A percentile compares a stretch with the other conserved stretches of the same genome.
Evolutionary conservation across 2,329 filamentous ascomycete genomes (phyloP).

Genomic region (Epichloe amarillans): DNA sequence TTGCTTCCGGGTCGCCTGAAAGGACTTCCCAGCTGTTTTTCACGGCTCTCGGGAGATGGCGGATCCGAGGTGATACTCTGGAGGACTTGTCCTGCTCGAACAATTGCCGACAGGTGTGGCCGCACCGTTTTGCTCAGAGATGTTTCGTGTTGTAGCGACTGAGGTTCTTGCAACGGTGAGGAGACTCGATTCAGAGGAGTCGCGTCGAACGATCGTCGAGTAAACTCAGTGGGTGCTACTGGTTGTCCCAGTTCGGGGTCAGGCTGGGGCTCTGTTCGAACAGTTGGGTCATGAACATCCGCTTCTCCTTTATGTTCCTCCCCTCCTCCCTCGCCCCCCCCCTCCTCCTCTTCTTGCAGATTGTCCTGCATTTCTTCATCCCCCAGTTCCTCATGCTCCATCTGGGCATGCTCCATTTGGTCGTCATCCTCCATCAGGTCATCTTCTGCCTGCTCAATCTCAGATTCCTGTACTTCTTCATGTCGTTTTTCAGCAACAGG

Average conservation of each 20-base stretch:
- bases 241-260: not conserved
- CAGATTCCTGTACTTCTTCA: not conserved
- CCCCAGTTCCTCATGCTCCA: slow-evolving; percentile 5
- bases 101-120: slow-evolving; percentile 41
- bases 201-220: slow-evolving; percentile 14
- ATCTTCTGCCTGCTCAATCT: not conserved
- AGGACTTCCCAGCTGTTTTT: slow-evolving; percentile 40
- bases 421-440: not conserved
- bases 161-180: slow-evolving; percentile 23
- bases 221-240: slow-evolving; percentile 11
- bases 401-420: not conserved
- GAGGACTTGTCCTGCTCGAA: slow-evolving; percentile 41
- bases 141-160: slow-evolving; percentile 17
- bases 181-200: slow-evolving; percentile 23
- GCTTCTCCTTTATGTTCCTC: not conserved
- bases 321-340: too few species aligned
- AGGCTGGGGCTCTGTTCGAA: not conserved
- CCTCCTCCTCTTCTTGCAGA: not conserved
- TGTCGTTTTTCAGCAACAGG: not conserved
- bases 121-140: slow-evolving; percentile 20
- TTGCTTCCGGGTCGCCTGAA: slow-evolving; percentile 31
- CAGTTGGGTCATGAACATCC: not conserved
- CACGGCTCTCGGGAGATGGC: slow-evolving; percentile 39
- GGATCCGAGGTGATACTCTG: slow-evolving; percentile 47
- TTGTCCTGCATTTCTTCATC: slow-evolving; percentile 3